Conservation (phyloP, 2,329 filamentous ascomycete species). For the Aspergillus eucalypticola region DNA sequence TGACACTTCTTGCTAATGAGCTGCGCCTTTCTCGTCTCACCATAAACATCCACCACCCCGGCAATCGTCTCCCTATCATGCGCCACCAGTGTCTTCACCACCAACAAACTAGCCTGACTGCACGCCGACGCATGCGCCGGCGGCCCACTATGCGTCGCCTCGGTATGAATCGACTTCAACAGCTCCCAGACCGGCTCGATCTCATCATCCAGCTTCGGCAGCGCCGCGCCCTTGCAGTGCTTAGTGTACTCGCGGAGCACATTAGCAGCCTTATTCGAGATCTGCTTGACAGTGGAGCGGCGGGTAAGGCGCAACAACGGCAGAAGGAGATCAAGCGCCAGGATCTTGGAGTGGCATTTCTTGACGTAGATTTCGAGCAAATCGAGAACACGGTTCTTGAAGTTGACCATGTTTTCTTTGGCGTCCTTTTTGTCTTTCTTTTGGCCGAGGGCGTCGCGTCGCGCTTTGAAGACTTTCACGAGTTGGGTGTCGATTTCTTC, state of each 20-base stretch:
- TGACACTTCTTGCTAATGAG: constrained; percentile 58
- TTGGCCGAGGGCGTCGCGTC: constrained; percentile 65
- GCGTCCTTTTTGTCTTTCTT: constrained; percentile 87
- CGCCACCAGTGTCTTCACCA: constrained; percentile 46
- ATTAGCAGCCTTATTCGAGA: constrained; percentile 71
- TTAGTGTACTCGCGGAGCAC: constrained; percentile 73
- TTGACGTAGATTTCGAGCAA: constrained; percentile 82
- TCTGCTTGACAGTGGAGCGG: constrained; percentile 72
- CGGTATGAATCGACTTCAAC: constrained; percentile 67
- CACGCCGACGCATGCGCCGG: constrained; percentile 73
- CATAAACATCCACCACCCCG: constrained; percentile 65
- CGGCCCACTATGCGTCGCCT: constrained; percentile 58
- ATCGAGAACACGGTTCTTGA: constrained; percentile 92
- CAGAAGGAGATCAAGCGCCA: constrained; percentile 69
- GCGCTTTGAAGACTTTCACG: constrained; percentile 79
- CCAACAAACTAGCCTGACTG: constrained; percentile 57
- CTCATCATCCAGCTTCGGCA: constrained; percentile 45
- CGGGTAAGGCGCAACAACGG: constrained; percentile 76
- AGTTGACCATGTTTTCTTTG: constrained; percentile 84
- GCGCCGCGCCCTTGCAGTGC: constrained; percentile 54
- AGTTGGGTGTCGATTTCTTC: constrained; percentile 82
- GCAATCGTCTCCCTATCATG: constrained; percentile 54
- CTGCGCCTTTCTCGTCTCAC: constrained; percentile 61
- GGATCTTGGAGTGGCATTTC: constrained; percentile 67
- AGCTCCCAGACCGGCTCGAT: constrained; percentile 55